Evolutionary conservation across 225 moss, liverwort and hornwort genomes (phyloP), one percentile per base, ranked within the genome.

Genomic region (Ulota crispa): DNA sequence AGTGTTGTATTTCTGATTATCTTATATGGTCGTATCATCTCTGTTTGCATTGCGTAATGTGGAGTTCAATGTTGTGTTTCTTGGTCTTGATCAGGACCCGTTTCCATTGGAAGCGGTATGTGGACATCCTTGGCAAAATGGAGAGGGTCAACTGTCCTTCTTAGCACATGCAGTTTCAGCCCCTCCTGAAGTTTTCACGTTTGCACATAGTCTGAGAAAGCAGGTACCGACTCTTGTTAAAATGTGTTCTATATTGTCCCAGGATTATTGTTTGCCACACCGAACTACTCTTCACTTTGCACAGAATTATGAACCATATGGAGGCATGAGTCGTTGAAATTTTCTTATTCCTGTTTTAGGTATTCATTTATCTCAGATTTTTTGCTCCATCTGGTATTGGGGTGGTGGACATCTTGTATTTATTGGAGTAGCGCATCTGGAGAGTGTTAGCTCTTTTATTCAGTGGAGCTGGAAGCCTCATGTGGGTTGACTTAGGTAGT

Each of bases 121-220:
- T 86, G 95, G 92, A 63, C 81, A 83, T 75, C 88, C 86, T 21
- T 98, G 98, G 98, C 89, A 88, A 75, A 95, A 98, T 80, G 92
- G 92, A 79, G 95, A 95, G 84, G 98, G 94, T 59, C 98, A 98
- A 83, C 79, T 98, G 14, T 95, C 98, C 24, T 98, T 98, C 82
- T 86, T 98, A 45, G 86, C 75, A 80, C 84, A 94, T 89, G 98
- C 98, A 30, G 91, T 95, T 79, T 89, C 90, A 61, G 93, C 95
- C 81, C 85, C 94, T 85, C 89, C 95, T 43, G 98, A 98, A 55
- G 80, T 93, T 70, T 94, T 95, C 73, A 87, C 95, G 4, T 95
- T 93, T 84, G 82, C 87, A 45, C 91, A 95, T 80, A 92, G 94
- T 83, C 77, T 78, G 80, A 92, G 93, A 80, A 94, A 94, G 80